phyloP scores from a whole-genome alignment of 768 basidiomycete species.

The Xerocomus brunneocitrinus region DNA sequence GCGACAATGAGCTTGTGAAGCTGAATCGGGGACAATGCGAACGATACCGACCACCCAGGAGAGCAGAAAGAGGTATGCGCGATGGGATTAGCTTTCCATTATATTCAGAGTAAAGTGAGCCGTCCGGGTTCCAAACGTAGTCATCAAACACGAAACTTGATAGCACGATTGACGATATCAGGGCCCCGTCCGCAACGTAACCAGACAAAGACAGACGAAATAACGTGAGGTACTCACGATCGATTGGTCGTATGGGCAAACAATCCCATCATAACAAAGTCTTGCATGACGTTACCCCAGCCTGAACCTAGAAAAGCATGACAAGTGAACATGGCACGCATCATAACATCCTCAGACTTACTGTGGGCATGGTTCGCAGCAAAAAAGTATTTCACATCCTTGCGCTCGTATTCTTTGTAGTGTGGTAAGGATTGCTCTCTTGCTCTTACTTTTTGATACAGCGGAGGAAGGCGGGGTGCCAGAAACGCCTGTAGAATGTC shows the following conservation, averaged over 20 bases:
- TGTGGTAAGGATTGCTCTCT: constrained; percentile 41
- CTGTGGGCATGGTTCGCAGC: constrained; percentile 44
- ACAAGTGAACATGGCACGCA: not conserved
- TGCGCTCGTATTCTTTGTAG: constrained; percentile 34
- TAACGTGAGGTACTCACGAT: constrained; percentile 24
- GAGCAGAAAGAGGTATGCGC: constrained; percentile 37
- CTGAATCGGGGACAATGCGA: not conserved
- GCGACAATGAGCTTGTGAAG: not conserved
- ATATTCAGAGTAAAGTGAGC: constrained; percentile 34
- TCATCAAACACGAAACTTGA: constrained; percentile 41
- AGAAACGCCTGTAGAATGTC: not conserved
- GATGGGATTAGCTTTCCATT: constrained; percentile 37
- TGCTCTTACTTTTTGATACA: constrained; percentile 36
- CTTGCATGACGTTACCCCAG: constrained; percentile 42
- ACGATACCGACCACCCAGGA: constrained; percentile 32
- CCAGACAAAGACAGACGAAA: not conserved
- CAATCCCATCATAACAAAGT: constrained; percentile 33
- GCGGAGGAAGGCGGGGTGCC: constrained; percentile 31
- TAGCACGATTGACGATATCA: constrained; percentile 1
- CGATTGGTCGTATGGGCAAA: constrained; percentile 33
- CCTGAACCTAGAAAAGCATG: constrained; percentile 28
- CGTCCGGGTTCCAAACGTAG: constrained; percentile 37
- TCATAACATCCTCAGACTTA: constrained; percentile 13
- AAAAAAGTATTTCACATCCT: constrained; percentile 40
- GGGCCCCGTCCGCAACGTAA: not conserved